A percentile compares a stretch with the other conserved stretches of the same genome.
Conservation (phyloP, 495 filamentous ascomycete species). For the Xylaria grammica region DNA sequence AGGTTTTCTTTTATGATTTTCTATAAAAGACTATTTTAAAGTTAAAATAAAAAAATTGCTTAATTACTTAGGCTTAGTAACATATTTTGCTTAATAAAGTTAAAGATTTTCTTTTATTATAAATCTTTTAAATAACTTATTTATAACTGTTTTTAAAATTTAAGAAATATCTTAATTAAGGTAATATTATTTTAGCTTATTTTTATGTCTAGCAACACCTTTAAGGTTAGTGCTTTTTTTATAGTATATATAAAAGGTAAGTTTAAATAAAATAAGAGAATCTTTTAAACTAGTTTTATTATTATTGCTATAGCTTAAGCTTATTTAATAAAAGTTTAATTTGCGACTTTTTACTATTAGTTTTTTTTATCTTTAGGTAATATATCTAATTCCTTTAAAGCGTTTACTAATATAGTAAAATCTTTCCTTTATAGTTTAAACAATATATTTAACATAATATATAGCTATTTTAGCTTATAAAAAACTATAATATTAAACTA, state of each 20-base stretch:
- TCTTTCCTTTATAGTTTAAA: too few species aligned
- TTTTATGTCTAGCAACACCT: background rate
- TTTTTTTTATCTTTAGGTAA: too few species aligned
- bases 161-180: slow-evolving; percentile 1
- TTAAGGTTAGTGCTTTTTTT: too few species aligned
- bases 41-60: background rate
- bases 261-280: too few species aligned
- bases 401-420: too few species aligned
- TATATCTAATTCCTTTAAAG: too few species aligned
- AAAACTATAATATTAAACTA: slow-evolving; percentile 20
- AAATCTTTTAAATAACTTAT: slow-evolving; percentile 12
- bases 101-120: slow-evolving; percentile 11
- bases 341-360: too few species aligned
- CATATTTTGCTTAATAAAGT: slow-evolving; percentile 22
- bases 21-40: too few species aligned
- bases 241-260: too few species aligned
- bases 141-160: slow-evolving; percentile 4
- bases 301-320: too few species aligned
- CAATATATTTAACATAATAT: slow-evolving; percentile 3
- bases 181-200: background rate
- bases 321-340: too few species aligned
- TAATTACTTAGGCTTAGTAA: background rate
- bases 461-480: slow-evolving; percentile 1
- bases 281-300: too few species aligned
- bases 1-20: slow-evolving; percentile 23